Conservation (phyloP, 495 filamentous ascomycete species). For the Poronia punctata region DNA sequence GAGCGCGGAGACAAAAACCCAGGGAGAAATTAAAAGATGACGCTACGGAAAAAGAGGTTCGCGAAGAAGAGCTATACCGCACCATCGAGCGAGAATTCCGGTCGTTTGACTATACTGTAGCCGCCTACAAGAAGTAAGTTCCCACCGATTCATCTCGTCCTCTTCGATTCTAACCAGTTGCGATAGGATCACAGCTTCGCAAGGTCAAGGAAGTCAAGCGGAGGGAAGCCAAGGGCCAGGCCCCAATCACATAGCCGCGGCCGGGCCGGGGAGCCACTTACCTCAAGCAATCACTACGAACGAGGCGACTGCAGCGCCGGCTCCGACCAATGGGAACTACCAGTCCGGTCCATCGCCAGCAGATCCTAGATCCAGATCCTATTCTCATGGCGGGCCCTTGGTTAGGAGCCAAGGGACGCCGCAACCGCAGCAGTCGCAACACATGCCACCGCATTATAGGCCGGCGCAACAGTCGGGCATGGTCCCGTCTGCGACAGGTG, state of each 20-base stretch:
- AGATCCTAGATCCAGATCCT: slow-evolving; percentile 6
- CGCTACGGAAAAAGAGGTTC: slow-evolving; percentile 90
- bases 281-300: slow-evolving; percentile 40
- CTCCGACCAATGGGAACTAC: slow-evolving; percentile 13
- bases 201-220: slow-evolving; percentile 6
- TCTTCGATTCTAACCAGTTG: slow-evolving; percentile 6
- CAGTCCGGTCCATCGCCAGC: slow-evolving; percentile 8
- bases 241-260: neutral
- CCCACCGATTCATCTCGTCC: neutral
- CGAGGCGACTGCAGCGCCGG: slow-evolving; percentile 23
- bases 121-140: slow-evolving; percentile 57
- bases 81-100: slow-evolving; percentile 93
- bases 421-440: slow-evolving; percentile 42
- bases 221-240: neutral
- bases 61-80: slow-evolving; percentile 87
- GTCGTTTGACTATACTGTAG: slow-evolving; percentile 88
- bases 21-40: slow-evolving; percentile 86
- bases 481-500: slow-evolving; percentile 72
- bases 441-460: slow-evolving; percentile 38
- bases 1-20: slow-evolving; percentile 87
- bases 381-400: slow-evolving; percentile 13
- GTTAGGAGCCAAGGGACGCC: slow-evolving; percentile 15
- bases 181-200: slow-evolving; percentile 12
- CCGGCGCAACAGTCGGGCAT: slow-evolving; percentile 35
- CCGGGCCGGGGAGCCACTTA: slow-evolving; percentile 14